Evolutionary conservation across 805 yeast genomes (phyloP), one percentile per base, ranked within the genome.

Genomic region (Yamadazyma endophytica): DNA sequence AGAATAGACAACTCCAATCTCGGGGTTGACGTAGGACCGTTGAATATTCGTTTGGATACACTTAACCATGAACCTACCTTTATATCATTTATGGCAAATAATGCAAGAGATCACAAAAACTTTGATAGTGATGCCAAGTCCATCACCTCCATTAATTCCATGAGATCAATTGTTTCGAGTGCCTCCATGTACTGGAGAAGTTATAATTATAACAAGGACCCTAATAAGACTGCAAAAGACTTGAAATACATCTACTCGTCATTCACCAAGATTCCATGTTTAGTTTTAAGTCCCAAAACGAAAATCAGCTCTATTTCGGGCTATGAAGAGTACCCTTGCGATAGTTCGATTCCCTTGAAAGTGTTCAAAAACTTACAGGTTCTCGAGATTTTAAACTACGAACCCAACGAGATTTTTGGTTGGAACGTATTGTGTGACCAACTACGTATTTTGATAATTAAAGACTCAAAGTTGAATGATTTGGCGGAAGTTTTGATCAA

Each of bases 301-400:
- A 75, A 75, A 39, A 71, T 80, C 12, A 70, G 64, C 39, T 56
- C 75, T 26, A 78, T 79, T 17, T 68, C 64, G 29, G 77, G 79
- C 2, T 79, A 77, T 49, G 83, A 79, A 45, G 85, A 79, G 47
- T 79, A 73, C 47, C 86, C 85, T 0, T 78, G 80, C 49, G 86
- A 79, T 46, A 77, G 84, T 3, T 70, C 81, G 4, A 79, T 80
- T 6, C 85, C 86, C 3, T 49, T 79, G n/a, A 58, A 58, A 23
- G 64, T 75, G 52, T 79, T 79, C 52, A 77, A 76, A 39, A 79
- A 77, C 46, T 54, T 79, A 28, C 74, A 77, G 29, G 82, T 79
- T 13, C 56, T 79, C 26, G 86, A 79, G 46, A 52, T 79, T 3
- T 61, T 64, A 17, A 82, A 77, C 35, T 60, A 76, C 36, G 82